Evolutionary conservation across 345 rosid species (phyloP), one percentile per base, ranked within the genome.

Genomic region (thale cress (Arabidopsis thaliana)): DNA sequence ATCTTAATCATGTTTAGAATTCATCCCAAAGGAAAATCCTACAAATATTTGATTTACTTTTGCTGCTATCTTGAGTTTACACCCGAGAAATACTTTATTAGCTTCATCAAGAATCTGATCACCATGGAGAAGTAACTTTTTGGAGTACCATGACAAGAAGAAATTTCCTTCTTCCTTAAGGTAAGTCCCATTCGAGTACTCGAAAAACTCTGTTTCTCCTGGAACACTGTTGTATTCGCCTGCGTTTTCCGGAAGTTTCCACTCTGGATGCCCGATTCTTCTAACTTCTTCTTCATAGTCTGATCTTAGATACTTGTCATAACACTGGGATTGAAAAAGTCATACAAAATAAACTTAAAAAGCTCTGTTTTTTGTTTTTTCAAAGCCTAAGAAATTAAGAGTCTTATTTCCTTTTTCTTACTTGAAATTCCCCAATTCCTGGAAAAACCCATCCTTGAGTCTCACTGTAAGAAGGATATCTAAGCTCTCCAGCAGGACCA

Each of bases 371-470:
- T 24, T 1, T 7, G 20, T 46, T 2, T 13, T n/a, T 6, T 5
- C 28, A 64, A 8, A 7, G 25, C 42, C 30, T 52, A 1, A 9
- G n/a, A 50, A 20, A 41, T 22, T 2, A 9, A 67, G 12, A 56
- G 8, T 38, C 11, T 1, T 0, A 2, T 50, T 42, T 33, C 6
- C 0, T 14, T 7, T 37, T 38, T 36, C 74, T 69, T 69, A 88
- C 97, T 88, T 88, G 97, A 73, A 91, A 93, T 74, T 93, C 98
- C 69, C 97, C 98, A 12, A 93, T 84, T 42, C 96, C 96, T 0
- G 98, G 96, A 55, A 83, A 94, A 71, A 74, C 82, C 97, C 97
- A 94, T 24, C 94, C 96, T 78, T 87, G 95, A 69, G 74, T 86
- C 80, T 72, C 79, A 1, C 82, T 86, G 67, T 91, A 94, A 78